These are phyloP conservation scores for Sindora glabra DNA, from an alignment of 306 rosid genomes.

Conservation along the genomic window DNA sequence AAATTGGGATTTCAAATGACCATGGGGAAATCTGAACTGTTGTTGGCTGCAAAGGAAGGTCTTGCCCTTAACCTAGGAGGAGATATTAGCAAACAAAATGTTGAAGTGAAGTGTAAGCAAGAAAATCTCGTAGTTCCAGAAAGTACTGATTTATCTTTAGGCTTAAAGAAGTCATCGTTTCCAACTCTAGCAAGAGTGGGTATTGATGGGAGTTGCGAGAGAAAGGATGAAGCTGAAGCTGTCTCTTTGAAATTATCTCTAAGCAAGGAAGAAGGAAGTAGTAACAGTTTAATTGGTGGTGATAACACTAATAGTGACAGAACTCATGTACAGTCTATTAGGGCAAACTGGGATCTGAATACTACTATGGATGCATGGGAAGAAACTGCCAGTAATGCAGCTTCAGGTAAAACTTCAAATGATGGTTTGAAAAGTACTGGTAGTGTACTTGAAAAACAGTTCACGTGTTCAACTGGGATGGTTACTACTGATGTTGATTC, in stretches of 20 bases:
- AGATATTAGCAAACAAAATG: constrained; percentile 19
- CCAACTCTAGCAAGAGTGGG: constrained; percentile 22
- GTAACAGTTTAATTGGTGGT: constrained; percentile 20
- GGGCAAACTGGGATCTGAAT: constrained; percentile 98
- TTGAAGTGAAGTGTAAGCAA: constrained; percentile 28
- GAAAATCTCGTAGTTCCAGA: constrained; percentile 27
- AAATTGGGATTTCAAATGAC: constrained; percentile 18
- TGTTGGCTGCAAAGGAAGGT: constrained; percentile 40
- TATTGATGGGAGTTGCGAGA: constrained; percentile 8
- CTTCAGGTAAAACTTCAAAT: constrained; percentile 25
- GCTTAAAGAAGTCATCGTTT: constrained; percentile 33
- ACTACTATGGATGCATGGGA: constrained; percentile 95
- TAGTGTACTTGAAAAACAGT: constrained; percentile 17
- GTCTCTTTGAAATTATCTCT: constrained; percentile 55
- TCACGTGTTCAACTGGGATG: constrained; percentile 17
- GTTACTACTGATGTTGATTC: constrained; percentile 7
- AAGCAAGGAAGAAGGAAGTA: constrained; percentile 40
- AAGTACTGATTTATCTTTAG: constrained; percentile 40
- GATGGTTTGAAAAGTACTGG: constrained; percentile 18
- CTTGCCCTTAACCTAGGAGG: constrained; percentile 30
- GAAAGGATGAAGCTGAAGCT: constrained; percentile 30
- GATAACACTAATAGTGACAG: constrained; percentile 14
- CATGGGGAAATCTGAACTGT: constrained; percentile 34
- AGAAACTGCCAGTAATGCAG: constrained; percentile 36
- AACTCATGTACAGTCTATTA: constrained; percentile 29